Percentiles rank a stretch among this genome's conserved stretches.
Conservation (phyloP, 1,284 basidiomycete species). For the Austropuccinia psidii region DNA sequence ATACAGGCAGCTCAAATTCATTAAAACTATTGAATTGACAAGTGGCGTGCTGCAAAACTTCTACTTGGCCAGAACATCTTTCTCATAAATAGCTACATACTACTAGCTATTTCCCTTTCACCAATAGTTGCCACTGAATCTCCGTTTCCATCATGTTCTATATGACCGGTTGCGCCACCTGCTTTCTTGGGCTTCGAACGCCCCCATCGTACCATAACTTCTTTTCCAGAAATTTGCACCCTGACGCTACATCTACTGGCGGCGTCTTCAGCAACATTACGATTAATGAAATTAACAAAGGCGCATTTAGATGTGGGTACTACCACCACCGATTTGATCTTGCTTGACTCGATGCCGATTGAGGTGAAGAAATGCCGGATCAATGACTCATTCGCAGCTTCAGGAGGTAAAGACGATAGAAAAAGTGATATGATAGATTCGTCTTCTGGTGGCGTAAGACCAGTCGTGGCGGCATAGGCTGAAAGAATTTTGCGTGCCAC, state of each 20-base stretch:
- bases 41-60: no score
- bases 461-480: constrained; percentile 64
- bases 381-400: constrained; percentile 61
- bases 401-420: constrained; percentile 69
- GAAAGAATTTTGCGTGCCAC: constrained; percentile 79
- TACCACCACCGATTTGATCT: constrained; percentile 73
- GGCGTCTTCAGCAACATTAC: constrained; percentile 70
- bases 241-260: constrained; percentile 80
- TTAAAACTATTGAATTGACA: no score
- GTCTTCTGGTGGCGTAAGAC: constrained; percentile 83
- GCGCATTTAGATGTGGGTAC: constrained; percentile 83
- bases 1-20: no score
- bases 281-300: constrained; percentile 84
- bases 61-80: no score
- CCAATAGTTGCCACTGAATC: neutral
- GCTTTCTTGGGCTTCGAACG: constrained; percentile 57
- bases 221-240: constrained; percentile 70
- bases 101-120: constrained; percentile 35
- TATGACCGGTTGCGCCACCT: neutral
- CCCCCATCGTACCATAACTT: constrained; percentile 75
- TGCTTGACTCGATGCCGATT: constrained; percentile 61
- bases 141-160: constrained; percentile 40
- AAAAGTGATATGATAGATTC: constrained; percentile 74
- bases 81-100: constrained; percentile 35
- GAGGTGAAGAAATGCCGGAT: constrained; percentile 71